phyloP scores from a whole-genome alignment of 140 eudicot species.

The Cichorium intybus region DNA sequence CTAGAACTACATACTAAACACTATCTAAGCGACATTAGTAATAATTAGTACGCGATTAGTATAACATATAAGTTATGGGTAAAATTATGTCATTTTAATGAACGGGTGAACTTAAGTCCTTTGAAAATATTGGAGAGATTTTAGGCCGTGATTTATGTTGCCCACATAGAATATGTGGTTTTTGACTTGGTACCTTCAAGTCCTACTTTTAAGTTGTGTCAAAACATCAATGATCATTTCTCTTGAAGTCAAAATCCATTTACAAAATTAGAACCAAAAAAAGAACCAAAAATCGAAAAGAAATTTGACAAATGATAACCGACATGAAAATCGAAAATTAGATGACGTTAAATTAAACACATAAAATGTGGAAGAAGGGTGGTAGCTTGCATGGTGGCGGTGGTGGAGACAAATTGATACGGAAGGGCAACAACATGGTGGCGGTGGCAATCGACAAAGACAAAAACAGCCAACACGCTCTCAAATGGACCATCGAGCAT shows the following conservation, averaged over 20 bases:
- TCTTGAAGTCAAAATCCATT: constrained; percentile 21
- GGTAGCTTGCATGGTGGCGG: constrained; percentile 23
- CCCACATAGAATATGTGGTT: constrained; percentile 34
- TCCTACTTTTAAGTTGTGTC: constrained; percentile 2
- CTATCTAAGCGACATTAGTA: no score
- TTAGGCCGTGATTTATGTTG: constrained; percentile 23
- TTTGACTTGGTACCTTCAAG: background rate
- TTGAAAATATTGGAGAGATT: constrained; percentile 14
- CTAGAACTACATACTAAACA: no score
- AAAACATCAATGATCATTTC: constrained; percentile 19
- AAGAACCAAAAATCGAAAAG: background rate
- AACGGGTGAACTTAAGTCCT: background rate
- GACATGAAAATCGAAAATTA: background rate
- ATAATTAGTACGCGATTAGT: no score
- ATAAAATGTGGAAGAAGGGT: constrained; percentile 31
- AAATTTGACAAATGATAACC: background rate
- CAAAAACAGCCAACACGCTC: constrained; percentile 58
- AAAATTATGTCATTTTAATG: background rate
- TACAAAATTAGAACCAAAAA: constrained; percentile 9
- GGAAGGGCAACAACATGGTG: constrained; percentile 31
- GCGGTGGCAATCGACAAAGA: constrained; percentile 67
- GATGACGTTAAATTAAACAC: background rate
- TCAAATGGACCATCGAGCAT: constrained; percentile 65
- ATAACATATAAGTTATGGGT: no score
- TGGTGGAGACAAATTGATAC: constrained; percentile 17